Conservation (phyloP, 1,139 yeast species). For the Hyphopichia khmerensis region DNA sequence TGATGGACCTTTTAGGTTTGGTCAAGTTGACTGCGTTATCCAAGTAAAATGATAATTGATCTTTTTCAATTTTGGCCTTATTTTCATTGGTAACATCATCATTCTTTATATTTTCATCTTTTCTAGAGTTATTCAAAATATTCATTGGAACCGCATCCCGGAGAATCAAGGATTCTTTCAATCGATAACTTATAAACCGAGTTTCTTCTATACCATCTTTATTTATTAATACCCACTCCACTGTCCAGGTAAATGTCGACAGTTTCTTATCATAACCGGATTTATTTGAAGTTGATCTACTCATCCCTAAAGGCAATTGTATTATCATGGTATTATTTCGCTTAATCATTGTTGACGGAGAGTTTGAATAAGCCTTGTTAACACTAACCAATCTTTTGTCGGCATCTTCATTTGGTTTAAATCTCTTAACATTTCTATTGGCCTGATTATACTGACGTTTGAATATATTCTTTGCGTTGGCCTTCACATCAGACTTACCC, state of each 20-base stretch:
- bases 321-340: conserved; percentile 41
- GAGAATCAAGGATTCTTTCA: conserved; percentile 38
- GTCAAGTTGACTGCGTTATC: conserved; percentile 27
- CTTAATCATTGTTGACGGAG: conserved; percentile 25
- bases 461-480: conserved; percentile 35
- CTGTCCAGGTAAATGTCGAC: conserved; percentile 71
- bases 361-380: conserved; percentile 19
- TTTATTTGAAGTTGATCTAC: conserved; percentile 62
- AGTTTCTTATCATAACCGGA: conserved; percentile 71
- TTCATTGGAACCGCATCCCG: conserved; percentile 42
- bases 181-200: conserved; percentile 44
- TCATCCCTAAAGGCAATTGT: conserved; percentile 73
- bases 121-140: conserved; percentile 18
- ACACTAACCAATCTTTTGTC: conserved; percentile 29
- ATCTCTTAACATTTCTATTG: conserved; percentile 24
- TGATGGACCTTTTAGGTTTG: conserved; percentile 15
- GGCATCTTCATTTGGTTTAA: conserved; percentile 16
- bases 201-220: conserved; percentile 18
- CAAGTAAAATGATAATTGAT: conserved; percentile 29
- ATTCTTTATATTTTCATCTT: conserved; percentile 2
- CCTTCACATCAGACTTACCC: conserved; percentile 48
- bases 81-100: conserved; percentile 10
- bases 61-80: conserved; percentile 19
- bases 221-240: conserved; percentile 64
- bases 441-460: conserved; percentile 22